phyloP scores from a whole-genome alignment of 257 asterid genomes.

The Jaltomata sinuosa region DNA sequence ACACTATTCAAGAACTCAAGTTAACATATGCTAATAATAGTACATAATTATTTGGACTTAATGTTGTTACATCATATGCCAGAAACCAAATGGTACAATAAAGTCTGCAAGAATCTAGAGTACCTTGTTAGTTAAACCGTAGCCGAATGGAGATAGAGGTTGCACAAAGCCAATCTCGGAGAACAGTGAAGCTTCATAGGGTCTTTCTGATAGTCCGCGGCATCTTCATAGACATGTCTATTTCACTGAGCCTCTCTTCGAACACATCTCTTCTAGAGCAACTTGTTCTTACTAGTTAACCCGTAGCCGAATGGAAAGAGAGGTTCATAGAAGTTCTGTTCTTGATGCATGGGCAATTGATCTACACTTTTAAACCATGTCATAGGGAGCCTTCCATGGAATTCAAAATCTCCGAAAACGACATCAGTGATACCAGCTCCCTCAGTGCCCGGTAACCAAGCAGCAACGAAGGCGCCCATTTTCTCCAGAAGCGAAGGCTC shows the following conservation, averaged over 20 bases:
- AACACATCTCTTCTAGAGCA: constrained; percentile 10
- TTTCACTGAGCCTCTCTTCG: neutral
- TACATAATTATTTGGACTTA: neutral
- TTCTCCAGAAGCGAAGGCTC: constrained; percentile 52
- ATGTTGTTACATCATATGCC: neutral
- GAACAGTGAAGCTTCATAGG: neutral
- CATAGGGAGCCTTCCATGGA: constrained; percentile 66
- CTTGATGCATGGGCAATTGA: constrained; percentile 51
- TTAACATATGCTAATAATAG: neutral
- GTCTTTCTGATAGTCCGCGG: neutral
- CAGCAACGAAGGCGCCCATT: constrained; percentile 51
- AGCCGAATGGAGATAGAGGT: neutral
- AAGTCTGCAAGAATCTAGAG: no score
- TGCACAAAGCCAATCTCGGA: neutral
- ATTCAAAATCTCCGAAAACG: constrained; percentile 58
- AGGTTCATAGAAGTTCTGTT: constrained; percentile 44
- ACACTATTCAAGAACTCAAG: neutral
- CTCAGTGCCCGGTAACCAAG: constrained; percentile 90
- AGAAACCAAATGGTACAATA: neutral
- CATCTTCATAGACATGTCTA: neutral
- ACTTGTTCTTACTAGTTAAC: constrained; percentile 37
- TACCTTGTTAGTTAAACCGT: no score
- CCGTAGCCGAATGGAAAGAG: constrained; percentile 65
- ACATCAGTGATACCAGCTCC: constrained; percentile 76
- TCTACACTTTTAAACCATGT: constrained; percentile 71